phyloP scores from a whole-genome alignment of 2,329 filamentous ascomycete species.

The Colletotrichum phormii region DNA sequence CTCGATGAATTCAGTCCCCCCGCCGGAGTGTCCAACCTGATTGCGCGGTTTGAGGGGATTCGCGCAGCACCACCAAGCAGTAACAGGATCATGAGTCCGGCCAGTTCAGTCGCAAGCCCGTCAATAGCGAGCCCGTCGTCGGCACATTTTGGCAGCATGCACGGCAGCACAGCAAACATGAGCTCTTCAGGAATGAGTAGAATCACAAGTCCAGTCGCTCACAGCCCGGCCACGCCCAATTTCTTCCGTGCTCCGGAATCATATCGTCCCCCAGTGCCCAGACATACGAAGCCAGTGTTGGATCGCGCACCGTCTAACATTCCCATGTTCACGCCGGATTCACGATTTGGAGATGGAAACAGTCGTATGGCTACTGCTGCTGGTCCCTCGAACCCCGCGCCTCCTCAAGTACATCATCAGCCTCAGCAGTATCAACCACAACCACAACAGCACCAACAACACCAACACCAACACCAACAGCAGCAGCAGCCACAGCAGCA shows the following conservation, averaged over 20 bases:
- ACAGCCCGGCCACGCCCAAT: slow-evolving; percentile 40
- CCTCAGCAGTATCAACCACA: slow-evolving; percentile 2
- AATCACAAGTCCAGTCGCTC: slow-evolving; percentile 46
- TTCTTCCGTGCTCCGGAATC: slow-evolving; percentile 30
- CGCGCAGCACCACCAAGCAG: slow-evolving; percentile 47
- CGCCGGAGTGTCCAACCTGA: slow-evolving; percentile 50
- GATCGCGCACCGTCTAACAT: slow-evolving; percentile 37
- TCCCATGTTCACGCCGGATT: slow-evolving; percentile 33
- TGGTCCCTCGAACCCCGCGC: slow-evolving; percentile 9
- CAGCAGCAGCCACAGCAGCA: background rate
- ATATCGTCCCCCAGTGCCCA: slow-evolving; percentile 49
- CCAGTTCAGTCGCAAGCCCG: slow-evolving; percentile 38
- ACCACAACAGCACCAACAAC: background rate
- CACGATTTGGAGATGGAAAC: slow-evolving; percentile 32
- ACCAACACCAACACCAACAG: slow-evolving; percentile 10
- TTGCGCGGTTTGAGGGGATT: slow-evolving; percentile 54
- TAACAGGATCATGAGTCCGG: slow-evolving; percentile 42
- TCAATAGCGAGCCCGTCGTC: slow-evolving; percentile 40
- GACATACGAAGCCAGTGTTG: slow-evolving; percentile 52
- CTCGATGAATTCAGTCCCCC: slow-evolving; percentile 35
- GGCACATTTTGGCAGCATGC: slow-evolving; percentile 48
- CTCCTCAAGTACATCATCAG: slow-evolving; percentile 10
- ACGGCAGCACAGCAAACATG: slow-evolving; percentile 39
- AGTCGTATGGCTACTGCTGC: background rate
- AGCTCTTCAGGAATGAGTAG: slow-evolving; percentile 36